These are phyloP conservation scores for Vararia minispora DNA, from an alignment of 768 basidiomycete species.

Conservation along the genomic window DNA sequence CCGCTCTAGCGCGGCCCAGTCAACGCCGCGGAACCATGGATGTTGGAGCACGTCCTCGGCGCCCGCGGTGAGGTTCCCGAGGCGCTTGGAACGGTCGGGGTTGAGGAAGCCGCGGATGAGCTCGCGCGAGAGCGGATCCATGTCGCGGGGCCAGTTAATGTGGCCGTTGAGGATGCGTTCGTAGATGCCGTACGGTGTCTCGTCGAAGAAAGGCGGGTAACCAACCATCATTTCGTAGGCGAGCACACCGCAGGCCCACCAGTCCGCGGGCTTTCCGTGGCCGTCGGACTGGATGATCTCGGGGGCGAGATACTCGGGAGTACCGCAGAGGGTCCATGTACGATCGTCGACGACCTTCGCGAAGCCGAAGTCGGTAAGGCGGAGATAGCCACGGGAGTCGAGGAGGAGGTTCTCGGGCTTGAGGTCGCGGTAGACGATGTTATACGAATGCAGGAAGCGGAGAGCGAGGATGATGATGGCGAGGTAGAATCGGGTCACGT, in stretches of 20 bases:
- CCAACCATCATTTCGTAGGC: conserved; percentile 99
- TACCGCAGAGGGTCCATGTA: conserved; percentile 96
- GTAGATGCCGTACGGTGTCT: conserved; percentile 96
- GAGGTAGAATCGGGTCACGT: conserved; percentile 96
- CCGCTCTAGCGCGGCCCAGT: conserved; percentile 81
- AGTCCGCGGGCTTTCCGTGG: conserved; percentile 96
- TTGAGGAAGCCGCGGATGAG: conserved; percentile 84
- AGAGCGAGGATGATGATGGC: conserved; percentile 93
- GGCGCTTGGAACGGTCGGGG: conserved; percentile 81
- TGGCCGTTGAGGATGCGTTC: conserved; percentile 89
- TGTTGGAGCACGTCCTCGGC: conserved; percentile 86
- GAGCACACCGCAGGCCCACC: conserved; percentile 98
- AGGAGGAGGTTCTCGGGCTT: conserved; percentile 98
- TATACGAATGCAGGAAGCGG: conserved; percentile 89
- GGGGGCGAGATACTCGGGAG: conserved; percentile 93
- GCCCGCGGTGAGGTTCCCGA: conserved; percentile 90
- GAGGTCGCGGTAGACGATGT: conserved; percentile 97
- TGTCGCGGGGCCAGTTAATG: conserved; percentile 82
- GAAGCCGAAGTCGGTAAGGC: conserved; percentile 96
- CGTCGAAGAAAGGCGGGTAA: conserved; percentile 97
- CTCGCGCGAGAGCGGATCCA: conserved; percentile 84
- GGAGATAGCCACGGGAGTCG: conserved; percentile 86
- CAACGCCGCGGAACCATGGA: conserved; percentile 92
- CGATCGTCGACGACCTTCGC: conserved; percentile 96
- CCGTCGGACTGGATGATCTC: conserved; percentile 98